phyloP scores from a whole-genome alignment of 768 basidiomycete species.

The Rhodotorula kratochvilovae region DNA sequence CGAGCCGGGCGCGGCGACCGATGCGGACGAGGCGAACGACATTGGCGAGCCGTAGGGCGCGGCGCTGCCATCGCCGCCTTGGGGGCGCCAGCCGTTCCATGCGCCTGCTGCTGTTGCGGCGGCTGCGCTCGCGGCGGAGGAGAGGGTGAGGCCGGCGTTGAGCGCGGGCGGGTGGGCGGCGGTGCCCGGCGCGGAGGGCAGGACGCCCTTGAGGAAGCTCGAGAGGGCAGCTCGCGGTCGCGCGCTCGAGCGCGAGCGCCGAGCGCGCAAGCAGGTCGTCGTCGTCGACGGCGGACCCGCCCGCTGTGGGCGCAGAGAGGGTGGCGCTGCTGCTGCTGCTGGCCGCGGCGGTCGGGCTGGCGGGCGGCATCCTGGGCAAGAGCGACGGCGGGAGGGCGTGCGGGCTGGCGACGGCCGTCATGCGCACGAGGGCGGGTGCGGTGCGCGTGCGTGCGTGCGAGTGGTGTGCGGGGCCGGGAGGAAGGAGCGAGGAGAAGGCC shows the following conservation, averaged over 20 bases:
- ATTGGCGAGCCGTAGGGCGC: constrained; percentile 13
- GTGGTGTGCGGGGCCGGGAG: no score
- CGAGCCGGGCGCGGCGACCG: no score
- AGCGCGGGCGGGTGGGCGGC: neutral
- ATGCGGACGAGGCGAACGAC: constrained; percentile 2
- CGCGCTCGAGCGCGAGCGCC: constrained; percentile 12
- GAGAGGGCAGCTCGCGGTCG: constrained; percentile 12
- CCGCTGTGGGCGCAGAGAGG: no score
- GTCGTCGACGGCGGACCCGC: constrained; percentile 3
- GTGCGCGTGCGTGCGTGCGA: no score
- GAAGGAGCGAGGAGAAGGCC: no score
- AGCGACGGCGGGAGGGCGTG: no score
- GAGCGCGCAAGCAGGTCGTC: constrained; percentile 11
- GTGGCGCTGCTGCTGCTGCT: no score
- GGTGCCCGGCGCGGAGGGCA: neutral
- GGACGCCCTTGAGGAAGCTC: constrained; percentile 10
- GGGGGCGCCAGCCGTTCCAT: constrained; percentile 14
- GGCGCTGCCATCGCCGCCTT: neutral
- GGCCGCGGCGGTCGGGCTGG: no score
- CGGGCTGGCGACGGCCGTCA: no score
- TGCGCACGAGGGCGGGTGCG: no score
- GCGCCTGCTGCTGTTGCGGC: no score
- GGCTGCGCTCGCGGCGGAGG: neutral
- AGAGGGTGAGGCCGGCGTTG: neutral
- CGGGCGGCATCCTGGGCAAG: neutral